Evolutionary conservation across 2,329 filamentous ascomycete species (phyloP).

Genomic region (Aureobasidium melanogenum): DNA sequence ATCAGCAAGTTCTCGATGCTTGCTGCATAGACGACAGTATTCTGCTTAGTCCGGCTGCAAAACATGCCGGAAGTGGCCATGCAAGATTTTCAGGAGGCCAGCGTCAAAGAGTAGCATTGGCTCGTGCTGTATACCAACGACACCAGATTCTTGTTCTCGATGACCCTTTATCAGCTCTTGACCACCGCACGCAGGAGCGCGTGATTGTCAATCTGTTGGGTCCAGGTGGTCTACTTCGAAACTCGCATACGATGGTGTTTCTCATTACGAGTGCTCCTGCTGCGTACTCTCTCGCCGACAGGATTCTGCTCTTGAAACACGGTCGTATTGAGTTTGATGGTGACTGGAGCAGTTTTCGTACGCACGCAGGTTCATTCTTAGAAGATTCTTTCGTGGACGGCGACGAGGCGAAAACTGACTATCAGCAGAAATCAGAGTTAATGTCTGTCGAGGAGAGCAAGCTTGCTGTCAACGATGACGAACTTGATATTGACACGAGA

Average conservation of each 20-base stretch:
- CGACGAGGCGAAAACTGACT: neutral
- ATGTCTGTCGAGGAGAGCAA: neutral
- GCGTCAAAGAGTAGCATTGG: constrained; percentile 44
- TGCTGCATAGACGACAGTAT: constrained; percentile 18
- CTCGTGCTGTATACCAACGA: constrained; percentile 44
- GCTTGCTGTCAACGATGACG: neutral
- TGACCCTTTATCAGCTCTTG: constrained; percentile 43
- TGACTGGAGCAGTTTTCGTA: neutral
- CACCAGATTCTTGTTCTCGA: constrained; percentile 42
- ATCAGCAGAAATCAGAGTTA: neutral
- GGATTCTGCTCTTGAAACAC: neutral
- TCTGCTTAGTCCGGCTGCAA: constrained; percentile 29
- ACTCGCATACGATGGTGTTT: constrained; percentile 1
- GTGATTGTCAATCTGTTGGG: constrained; percentile 41
- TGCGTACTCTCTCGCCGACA: neutral
- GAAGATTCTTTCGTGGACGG: neutral
- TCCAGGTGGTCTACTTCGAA: constrained; percentile 34
- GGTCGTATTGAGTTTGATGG: neutral
- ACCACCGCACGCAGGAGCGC: constrained; percentile 39
- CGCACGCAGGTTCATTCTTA: neutral
- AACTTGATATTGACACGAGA: constrained; percentile 18
- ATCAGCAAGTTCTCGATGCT: constrained; percentile 20
- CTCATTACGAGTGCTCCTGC: neutral
- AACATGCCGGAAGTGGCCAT: constrained; percentile 41
- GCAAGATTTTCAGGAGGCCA: constrained; percentile 44